Evolutionary conservation across 1,284 basidiomycete species (phyloP), one percentile per base, ranked within the genome.

Genomic region (Peniophora sp.): DNA sequence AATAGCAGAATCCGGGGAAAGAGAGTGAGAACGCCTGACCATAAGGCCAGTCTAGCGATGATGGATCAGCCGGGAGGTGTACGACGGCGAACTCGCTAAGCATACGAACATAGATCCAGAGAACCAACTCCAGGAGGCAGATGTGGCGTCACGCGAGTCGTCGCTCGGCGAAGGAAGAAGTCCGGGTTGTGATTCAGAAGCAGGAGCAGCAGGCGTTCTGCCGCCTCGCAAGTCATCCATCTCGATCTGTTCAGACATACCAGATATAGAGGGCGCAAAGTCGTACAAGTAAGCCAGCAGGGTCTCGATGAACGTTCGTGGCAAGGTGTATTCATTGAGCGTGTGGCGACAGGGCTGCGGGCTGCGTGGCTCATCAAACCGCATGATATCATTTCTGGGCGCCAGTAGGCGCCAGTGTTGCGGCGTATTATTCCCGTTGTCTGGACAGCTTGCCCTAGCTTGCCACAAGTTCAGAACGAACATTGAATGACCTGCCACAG

Each of bases 1-100:
- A 86, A 84, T 47, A 86, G 72, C 27, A 86, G 65, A 45, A 85
- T 58, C 24, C 76, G 74, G 51, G 85, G 85, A 51, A 72, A 81
- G n/a, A 75, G 59, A 3, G 73, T 64, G 50, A 85, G 67, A 32
- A 54, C 50, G 42, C 44, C 42, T 23, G 57, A 72, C 69, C 54
- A 68, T 54, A 48, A 76, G 69, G 41, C 74, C 63, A 18, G 69
- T 24, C 27, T 71, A 58, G 45, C 43, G 24, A 45, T 35, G 42
- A 41, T 45, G 34, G 14, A 3, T 37, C 12, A 12, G n/a, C 37
- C 52, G n/a, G n/a, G 12, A 6, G 10, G 14, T 17, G 12, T 32
- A 14, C 3, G n/a, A n/a, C 8, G 10, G 6, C 24, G 10, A 24
- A 24, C 24, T 20, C 9, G 49, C 23, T 8, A n/a, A n/a, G n/a